A percentile compares a stretch with the other conserved stretches of the same genome.
Evolutionary conservation across 2,329 filamentous ascomycete genomes (phyloP).

Genomic region (Setomelanomma holmii): DNA sequence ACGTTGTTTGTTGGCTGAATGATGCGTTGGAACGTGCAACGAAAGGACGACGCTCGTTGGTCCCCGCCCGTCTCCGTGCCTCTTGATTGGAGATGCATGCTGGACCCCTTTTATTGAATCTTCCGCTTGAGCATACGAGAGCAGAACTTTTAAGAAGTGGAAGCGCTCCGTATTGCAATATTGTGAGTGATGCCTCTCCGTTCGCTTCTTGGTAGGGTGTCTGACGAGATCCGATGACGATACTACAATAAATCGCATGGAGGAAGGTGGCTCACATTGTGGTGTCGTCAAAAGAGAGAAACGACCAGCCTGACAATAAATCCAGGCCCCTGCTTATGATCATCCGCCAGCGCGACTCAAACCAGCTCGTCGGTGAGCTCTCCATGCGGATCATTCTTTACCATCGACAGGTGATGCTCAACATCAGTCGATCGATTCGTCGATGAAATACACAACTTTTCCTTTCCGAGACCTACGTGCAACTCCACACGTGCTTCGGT

Average conservation of each 20-base stretch:
- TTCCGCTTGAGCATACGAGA: no score
- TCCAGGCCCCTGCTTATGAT: not conserved
- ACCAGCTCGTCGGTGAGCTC: not conserved
- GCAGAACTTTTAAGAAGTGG: not conserved
- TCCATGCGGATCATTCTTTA: not conserved
- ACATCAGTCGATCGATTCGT: constrained; percentile 1
- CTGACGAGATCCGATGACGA: no score
- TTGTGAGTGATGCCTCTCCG: no score
- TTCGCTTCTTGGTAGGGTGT: no score
- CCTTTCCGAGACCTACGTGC: no score
- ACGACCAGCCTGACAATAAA: no score
- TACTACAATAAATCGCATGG: no score
- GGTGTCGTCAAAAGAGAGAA: no score
- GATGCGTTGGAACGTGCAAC: constrained; percentile 10
- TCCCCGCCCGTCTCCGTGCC: not conserved
- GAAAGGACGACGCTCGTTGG: constrained; percentile 2
- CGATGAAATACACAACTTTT: not conserved
- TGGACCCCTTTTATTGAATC: not conserved
- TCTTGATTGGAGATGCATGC: constrained; percentile 1
- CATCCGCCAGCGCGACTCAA: not conserved
- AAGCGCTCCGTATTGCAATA: not conserved
- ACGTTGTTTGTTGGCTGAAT: constrained; percentile 9
- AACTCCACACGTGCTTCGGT: constrained; percentile 1
- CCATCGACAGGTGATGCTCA: not conserved
- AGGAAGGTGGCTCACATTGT: no score